Evolutionary conservation across 1,284 basidiomycete species (phyloP), one percentile per base, ranked within the genome.

Genomic region (Austropuccinia psidii): DNA sequence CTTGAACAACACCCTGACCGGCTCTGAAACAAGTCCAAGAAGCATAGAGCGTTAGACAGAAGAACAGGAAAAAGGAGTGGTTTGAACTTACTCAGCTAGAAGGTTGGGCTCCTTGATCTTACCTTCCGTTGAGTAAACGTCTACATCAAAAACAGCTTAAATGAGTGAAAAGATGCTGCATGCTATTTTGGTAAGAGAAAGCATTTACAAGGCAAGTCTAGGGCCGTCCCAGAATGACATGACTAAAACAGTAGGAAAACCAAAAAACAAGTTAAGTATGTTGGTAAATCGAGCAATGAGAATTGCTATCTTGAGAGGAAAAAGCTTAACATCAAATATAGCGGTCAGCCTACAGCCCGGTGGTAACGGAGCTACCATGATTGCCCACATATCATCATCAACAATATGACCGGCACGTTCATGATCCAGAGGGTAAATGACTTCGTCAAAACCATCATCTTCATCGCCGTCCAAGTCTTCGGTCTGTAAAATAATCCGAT

Each of bases 41-140:
- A 52, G 50, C 24, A 47, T 61, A 55, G 49, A 4, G 72, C 69
- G 73, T 66, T 57, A 79, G 74, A 58, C 78, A 77, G 41, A 57
- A 75, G 77, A 80, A 77, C 21, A 78, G 79, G 0, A 77, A 78
- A 15, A 27, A 91, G 80, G 1, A 91, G 82, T 11, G 88, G 8
- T 89, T 79, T 89, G 86, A 7, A 89, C 90, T 6, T 90, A 89
- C 79, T 89, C 90, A 4, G 86, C 85, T 3, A 87, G 86, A 21
- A 91, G 82, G 80, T 94, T 93, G 39, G 92, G 90, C 79, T 94
- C 92, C 81, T 96, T 96, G 81, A 96, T 84, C 79, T 90, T 93
- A 68, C 93, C 93, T 81, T 94, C 90, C 6, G 91, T 94, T 35
- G 90, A 89, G 83, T 95, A 96, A 67, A 27, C 50, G 19, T 62